A percentile compares a stretch with the other conserved stretches of the same genome.
phyloP scores from a whole-genome alignment of 2,329 filamentous ascomycete genomes.

The Domatiomyces globalis region DNA sequence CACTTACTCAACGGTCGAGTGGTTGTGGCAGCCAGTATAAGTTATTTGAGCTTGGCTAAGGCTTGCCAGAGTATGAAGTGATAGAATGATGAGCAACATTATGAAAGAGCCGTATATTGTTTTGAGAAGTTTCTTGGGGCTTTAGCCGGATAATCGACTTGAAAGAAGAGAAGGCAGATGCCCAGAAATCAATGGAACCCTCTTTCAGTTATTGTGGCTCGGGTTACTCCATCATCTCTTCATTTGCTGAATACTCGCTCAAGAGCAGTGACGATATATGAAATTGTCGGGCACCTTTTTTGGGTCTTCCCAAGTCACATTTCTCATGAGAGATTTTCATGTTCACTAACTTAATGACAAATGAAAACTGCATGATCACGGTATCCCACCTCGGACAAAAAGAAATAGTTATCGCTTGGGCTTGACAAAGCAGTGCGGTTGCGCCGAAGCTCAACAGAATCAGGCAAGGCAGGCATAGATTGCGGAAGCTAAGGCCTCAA shows the following conservation, averaged over 20 bases:
- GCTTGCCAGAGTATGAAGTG: background rate
- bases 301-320: background rate
- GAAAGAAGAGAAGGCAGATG: background rate
- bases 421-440: background rate
- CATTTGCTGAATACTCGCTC: background rate
- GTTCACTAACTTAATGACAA: background rate
- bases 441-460: background rate
- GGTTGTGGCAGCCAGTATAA: conserved; percentile 22
- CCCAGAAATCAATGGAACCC: background rate
- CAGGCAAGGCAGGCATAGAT: background rate
- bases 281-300: background rate
- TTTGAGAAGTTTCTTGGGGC: background rate
- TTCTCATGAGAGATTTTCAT: background rate
- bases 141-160: background rate
- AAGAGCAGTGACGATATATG: background rate
- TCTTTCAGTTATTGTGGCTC: background rate
- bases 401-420: background rate
- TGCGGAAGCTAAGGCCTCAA: background rate
- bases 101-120: background rate
- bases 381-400: background rate
- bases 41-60: conserved; percentile 8
- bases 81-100: conserved; percentile 3
- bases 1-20: conserved; percentile 20
- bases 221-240: background rate
- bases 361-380: background rate